Evolutionary conservation across 169 alveolate genomes (phyloP).

Genomic region (Eimeria praecox): DNA sequence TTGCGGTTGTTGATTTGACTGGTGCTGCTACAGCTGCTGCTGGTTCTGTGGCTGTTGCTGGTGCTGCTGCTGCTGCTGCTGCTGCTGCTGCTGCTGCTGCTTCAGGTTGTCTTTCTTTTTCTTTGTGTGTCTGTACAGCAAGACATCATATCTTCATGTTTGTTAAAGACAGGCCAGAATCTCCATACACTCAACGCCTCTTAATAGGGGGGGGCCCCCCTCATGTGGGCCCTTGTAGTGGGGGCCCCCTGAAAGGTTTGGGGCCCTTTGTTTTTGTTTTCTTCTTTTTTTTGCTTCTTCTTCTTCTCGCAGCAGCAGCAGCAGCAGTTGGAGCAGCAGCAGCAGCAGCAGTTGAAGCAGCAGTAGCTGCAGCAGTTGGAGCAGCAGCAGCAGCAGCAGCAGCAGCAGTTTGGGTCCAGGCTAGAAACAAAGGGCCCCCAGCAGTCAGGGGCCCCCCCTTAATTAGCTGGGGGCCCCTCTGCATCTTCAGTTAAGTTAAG

Average conservation of each 20-base stretch:
- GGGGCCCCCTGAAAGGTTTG: constrained; percentile 1
- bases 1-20: not conserved
- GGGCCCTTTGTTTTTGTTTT: not conserved
- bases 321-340: not conserved
- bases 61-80: not conserved
- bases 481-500: not conserved
- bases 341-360: not conserved
- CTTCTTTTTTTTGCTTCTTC: too few species aligned
- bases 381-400: not conserved
- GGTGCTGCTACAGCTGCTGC: not conserved
- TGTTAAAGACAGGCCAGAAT: too few species aligned
- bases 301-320: too few species aligned
- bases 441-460: not conserved
- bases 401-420: not conserved
- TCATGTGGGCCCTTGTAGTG: too few species aligned
- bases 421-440: not conserved
- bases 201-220: too few species aligned
- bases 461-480: not conserved
- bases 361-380: constrained; percentile 21
- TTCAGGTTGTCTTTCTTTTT: not conserved
- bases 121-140: too few species aligned
- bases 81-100: constrained; percentile 58
- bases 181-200: too few species aligned
- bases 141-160: too few species aligned
- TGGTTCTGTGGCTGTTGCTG: too few species aligned